Conservation (phyloP, 1,284 basidiomycete genomes). For the Cutaneotrichosporon sp. region DNA sequence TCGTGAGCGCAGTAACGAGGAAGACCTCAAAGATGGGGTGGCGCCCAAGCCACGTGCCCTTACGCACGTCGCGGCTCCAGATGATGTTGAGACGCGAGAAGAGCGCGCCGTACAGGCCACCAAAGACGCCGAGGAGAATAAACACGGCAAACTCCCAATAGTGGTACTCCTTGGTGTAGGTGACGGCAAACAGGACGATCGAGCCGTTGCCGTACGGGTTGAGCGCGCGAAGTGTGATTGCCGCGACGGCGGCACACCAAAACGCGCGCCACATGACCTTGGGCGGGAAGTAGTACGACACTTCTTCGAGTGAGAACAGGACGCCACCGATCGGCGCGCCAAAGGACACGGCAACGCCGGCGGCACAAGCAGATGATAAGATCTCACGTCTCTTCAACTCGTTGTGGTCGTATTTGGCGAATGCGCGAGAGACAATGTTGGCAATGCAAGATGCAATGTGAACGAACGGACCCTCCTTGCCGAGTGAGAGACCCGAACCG, state of each 20-base stretch:
- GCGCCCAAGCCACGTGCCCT: slow-evolving; percentile 71
- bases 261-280: slow-evolving; percentile 92
- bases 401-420: slow-evolving; percentile 86
- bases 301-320: slow-evolving; percentile 87
- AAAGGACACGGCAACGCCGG: slow-evolving; percentile 62
- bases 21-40: slow-evolving; percentile 84
- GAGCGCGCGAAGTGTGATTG: slow-evolving; percentile 79
- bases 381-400: slow-evolving; percentile 94
- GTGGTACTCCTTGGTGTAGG: slow-evolving; percentile 52
- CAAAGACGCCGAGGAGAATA: slow-evolving; percentile 79
- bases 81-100: slow-evolving; percentile 83
- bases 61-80: slow-evolving; percentile 80
- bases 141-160: slow-evolving; percentile 64
- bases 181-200: slow-evolving; percentile 53
- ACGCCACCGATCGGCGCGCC: slow-evolving; percentile 92
- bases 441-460: slow-evolving; percentile 94
- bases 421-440: slow-evolving; percentile 87
- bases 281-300: slow-evolving; percentile 92
- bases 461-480: slow-evolving; percentile 94
- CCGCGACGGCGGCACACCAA: slow-evolving; percentile 93
- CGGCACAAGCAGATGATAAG: slow-evolving; percentile 83
- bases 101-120: slow-evolving; percentile 88
- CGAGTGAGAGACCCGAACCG: slow-evolving; percentile 82
- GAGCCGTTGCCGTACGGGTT: slow-evolving; percentile 78
- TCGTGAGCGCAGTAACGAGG: slow-evolving; percentile 74